Conservation (phyloP, 495 filamentous ascomycete species). For the Melanomma pulvis-pyrius region DNA sequence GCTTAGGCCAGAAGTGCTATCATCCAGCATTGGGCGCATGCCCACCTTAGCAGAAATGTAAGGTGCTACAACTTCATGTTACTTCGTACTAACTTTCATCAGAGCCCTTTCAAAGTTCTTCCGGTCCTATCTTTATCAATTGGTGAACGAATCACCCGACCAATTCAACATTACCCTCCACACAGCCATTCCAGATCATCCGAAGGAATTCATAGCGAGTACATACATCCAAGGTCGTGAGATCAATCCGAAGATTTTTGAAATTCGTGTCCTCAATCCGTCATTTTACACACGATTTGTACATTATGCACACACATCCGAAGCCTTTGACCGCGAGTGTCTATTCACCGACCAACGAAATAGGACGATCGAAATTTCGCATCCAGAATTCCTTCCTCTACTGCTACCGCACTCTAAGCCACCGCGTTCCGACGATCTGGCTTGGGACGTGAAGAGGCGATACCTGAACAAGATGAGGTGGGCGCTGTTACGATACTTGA, state of each 20-base stretch:
- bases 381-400: slow-evolving; percentile 48
- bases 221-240: neutral
- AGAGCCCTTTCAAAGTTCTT: slow-evolving; percentile 49
- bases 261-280: slow-evolving; percentile 59
- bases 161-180: slow-evolving; percentile 46
- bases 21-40: slow-evolving; percentile 53
- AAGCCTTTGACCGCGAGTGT: slow-evolving; percentile 56
- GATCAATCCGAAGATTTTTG: slow-evolving; percentile 40
- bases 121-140: neutral
- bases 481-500: slow-evolving; percentile 33
- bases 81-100: neutral
- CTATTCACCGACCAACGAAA: slow-evolving; percentile 48
- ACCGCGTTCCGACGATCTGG: neutral
- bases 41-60: slow-evolving; percentile 50
- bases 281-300: slow-evolving; percentile 64
- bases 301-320: slow-evolving; percentile 54
- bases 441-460: neutral
- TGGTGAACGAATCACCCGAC: neutral
- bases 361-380: slow-evolving; percentile 56
- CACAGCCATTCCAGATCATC: slow-evolving; percentile 46
- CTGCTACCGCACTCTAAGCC: slow-evolving; percentile 20
- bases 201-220: neutral
- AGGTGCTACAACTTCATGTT: neutral
- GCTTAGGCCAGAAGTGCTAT: slow-evolving; percentile 59
- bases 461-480: slow-evolving; percentile 38